Evolutionary conservation across 352 stramenopile genomes (phyloP), one percentile per base, ranked within the genome.

Genomic region (Globisporangium yorkense): DNA sequence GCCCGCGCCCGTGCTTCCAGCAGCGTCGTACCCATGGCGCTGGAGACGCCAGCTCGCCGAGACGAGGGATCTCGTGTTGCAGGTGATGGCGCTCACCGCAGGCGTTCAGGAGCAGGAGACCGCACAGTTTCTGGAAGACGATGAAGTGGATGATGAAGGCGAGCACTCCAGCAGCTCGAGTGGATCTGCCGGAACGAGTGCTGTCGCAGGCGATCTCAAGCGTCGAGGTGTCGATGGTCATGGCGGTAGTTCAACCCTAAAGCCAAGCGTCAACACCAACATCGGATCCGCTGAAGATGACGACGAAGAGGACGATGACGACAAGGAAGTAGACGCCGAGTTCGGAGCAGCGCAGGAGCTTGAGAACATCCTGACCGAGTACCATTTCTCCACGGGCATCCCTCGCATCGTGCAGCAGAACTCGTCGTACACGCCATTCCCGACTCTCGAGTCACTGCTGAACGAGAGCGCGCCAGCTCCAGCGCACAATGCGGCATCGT

Each of bases 341-440:
- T 52, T 68, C n/a, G 46, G 66, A 54, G 61, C 67, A 0, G 56
- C 74, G 2, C 61, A 71, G 35, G 60, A 73, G 55, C 62, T 80
- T 41, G 57, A 72, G 41, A 20, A 59, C 8, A 65, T 67, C 20
- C 59, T 82, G 0, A 56, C 64, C 33, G 75, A 85, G 44, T 88
- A 75, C 61, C 66, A 84, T 50, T 86, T 87, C 47, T 61, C 75
- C 1, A 75, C 75, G 43, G 78, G 78, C 9, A 74, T 88, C 46
- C 75, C 78, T 16, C 74, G 72, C 8, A 62, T 86, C 39, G 15
- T 56, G 5, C 51, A 51, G 43, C 64, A 61, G 41, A 75, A 79
- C 51, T 56, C 31, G 4, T 68, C 66, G 39, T 46, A 67, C 21
- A 43, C 44, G 12, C 45, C 55, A 1, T 86, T 88, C 56, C 71